Evolutionary conservation across 345 rosid genomes (phyloP).

Genomic region (Hirschfeldia incana): DNA sequence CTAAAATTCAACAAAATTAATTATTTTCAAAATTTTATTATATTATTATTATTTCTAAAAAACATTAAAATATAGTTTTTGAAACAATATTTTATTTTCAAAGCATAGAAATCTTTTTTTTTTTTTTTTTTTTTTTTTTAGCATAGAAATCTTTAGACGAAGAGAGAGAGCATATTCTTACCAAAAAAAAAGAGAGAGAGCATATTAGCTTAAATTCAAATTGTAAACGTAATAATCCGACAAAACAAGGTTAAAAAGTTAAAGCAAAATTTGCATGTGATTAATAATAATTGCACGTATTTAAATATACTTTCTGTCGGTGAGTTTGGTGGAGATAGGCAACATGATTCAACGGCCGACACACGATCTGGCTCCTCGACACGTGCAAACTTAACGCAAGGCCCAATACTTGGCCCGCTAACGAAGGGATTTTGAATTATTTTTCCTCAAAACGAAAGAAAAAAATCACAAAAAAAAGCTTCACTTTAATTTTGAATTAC

Average conservation of each 20-base stretch:
- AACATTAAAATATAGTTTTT: no score
- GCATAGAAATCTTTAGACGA: no score
- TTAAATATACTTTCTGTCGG: constrained; percentile 1
- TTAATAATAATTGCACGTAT: neutral
- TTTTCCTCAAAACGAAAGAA: neutral
- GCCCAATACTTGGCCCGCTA: constrained; percentile 25
- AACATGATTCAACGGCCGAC: constrained; percentile 6
- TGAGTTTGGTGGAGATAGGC: neutral
- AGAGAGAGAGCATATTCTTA: no score
- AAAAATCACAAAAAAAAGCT: neutral
- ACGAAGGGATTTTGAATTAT: neutral
- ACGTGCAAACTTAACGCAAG: neutral
- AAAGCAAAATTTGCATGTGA: neutral
- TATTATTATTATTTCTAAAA: no score
- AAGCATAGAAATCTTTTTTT: no score
- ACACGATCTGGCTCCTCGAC: neutral
- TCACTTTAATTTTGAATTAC: constrained; percentile 29
- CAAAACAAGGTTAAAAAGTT: neutral
- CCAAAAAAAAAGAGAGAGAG: no score
- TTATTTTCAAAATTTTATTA: no score
- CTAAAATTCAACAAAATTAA: no score
- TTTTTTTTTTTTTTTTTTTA: no score
- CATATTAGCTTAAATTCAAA: neutral
- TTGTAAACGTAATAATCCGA: neutral
- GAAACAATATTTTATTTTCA: no score